Conservation (phyloP, 306 rosid genomes). For the Fragaria nilgerrensis region DNA sequence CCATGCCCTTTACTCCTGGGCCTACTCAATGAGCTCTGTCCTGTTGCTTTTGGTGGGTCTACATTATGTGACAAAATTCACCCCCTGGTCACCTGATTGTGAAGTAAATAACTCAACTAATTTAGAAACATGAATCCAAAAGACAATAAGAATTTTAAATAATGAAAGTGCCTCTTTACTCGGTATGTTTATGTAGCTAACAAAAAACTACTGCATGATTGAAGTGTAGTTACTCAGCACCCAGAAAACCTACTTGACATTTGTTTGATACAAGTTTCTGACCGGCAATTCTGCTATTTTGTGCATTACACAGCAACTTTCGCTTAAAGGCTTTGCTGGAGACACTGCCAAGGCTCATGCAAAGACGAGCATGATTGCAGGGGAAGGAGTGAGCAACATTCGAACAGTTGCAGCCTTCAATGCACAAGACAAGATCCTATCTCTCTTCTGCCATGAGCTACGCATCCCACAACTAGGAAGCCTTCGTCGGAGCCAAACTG, state of each 20-base stretch:
- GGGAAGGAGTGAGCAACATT: slow-evolving; percentile 97
- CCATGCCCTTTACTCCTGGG: slow-evolving; percentile 20
- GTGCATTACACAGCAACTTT: slow-evolving; percentile 73
- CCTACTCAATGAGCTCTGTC: slow-evolving; percentile 27
- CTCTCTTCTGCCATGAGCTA: slow-evolving; percentile 71
- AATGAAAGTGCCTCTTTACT: background rate
- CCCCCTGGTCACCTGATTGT: slow-evolving; percentile 14
- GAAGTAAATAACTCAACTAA: slow-evolving; percentile 6
- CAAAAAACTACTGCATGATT: background rate
- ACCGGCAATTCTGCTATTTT: slow-evolving; percentile 6
- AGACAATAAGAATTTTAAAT: too few relatives aligned
- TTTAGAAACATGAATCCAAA: background rate
- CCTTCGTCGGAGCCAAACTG: slow-evolving; percentile 78
- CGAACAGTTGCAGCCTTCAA: slow-evolving; percentile 98
- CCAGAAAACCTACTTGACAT: background rate
- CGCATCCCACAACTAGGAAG: slow-evolving; percentile 69
- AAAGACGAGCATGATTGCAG: slow-evolving; percentile 98
- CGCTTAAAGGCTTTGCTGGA: slow-evolving; percentile 97
- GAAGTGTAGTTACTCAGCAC: background rate
- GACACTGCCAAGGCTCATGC: slow-evolving; percentile 99
- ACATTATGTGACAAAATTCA: slow-evolving; percentile 8
- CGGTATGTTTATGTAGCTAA: background rate
- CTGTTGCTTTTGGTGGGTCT: slow-evolving; percentile 29
- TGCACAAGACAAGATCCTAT: slow-evolving; percentile 80
- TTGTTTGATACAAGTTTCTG: slow-evolving; percentile 20